Percentiles rank a stretch among this genome's conserved stretches.
Conservation (phyloP, 1,284 basidiomycete genomes). For the Tausonia pullulans region DNA sequence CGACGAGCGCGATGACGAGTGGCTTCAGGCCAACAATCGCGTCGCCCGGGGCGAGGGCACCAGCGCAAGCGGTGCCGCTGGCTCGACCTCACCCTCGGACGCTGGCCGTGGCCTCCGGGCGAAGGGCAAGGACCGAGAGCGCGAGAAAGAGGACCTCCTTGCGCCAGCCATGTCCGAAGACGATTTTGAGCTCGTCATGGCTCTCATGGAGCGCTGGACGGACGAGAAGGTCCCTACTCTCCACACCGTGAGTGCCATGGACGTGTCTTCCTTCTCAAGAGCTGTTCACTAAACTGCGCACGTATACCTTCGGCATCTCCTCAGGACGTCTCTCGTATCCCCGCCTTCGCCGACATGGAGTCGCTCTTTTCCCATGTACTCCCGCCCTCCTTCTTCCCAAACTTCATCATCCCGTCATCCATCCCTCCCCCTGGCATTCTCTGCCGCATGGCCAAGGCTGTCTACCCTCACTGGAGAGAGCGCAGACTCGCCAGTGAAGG, state of each 20-base stretch:
- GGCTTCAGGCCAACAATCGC: conserved; percentile 86
- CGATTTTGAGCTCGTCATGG: conserved; percentile 91
- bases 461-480: conserved; percentile 75
- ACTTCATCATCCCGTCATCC: conserved; percentile 50
- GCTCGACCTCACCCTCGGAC: conserved; percentile 16
- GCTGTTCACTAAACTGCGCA: background rate
- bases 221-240: conserved; percentile 82
- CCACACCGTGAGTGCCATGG: conserved; percentile 57
- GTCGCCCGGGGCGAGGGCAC: conserved; percentile 76
- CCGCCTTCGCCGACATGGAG: conserved; percentile 68
- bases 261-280: background rate
- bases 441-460: conserved; percentile 49
- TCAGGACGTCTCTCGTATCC: conserved; percentile 43
- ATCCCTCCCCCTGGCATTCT: conserved; percentile 49
- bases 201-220: conserved; percentile 80
- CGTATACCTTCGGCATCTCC: conserved; percentile 37
- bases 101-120: conserved; percentile 18
- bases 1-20: conserved; percentile 92
- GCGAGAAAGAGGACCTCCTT: conserved; percentile 43
- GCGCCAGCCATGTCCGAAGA: conserved; percentile 58
- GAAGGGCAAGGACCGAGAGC: conserved; percentile 34
- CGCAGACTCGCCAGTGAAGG: conserved; percentile 62
- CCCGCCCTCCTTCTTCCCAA: conserved; percentile 49
- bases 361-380: conserved; percentile 52
- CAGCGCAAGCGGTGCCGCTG: conserved; percentile 41